These are phyloP conservation scores for Physaria fendleri DNA, from an alignment of 345 rosid genomes.

Conservation along the genomic window DNA sequence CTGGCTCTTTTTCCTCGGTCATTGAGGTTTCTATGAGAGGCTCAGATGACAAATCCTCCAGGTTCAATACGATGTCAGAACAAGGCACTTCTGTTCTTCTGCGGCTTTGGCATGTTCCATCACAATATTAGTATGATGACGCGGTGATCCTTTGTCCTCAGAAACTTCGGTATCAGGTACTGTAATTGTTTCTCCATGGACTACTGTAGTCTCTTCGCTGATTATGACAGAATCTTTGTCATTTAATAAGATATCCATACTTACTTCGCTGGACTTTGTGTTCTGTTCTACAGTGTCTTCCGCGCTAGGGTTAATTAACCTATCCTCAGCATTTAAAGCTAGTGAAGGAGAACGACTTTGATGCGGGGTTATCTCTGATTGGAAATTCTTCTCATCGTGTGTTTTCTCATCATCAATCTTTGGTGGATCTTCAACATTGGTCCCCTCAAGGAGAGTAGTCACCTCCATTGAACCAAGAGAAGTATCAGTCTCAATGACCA, in stretches of 20 bases:
- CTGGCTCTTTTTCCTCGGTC: conserved; percentile 11
- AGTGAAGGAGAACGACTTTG: conserved; percentile 11
- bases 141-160: neutral
- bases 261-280: conserved; percentile 10
- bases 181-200: conserved; percentile 11
- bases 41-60: conserved; percentile 15
- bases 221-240: conserved; percentile 7
- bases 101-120: conserved; percentile 14
- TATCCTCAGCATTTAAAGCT: conserved; percentile 27
- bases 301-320: conserved; percentile 6
- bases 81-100: conserved; percentile 22
- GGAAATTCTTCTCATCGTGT: conserved; percentile 13
- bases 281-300: conserved; percentile 15
- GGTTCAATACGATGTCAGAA: conserved; percentile 11
- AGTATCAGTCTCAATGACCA: conserved; percentile 17
- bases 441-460: conserved; percentile 10
- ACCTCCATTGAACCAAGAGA: conserved; percentile 8
- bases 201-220: neutral
- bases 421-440: conserved; percentile 1
- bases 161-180: conserved; percentile 19
- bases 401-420: conserved; percentile 13
- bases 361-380: conserved; percentile 13
- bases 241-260: conserved; percentile 1
- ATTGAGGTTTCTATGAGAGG: conserved; percentile 15
- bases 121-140: neutral